phyloP scores from a whole-genome alignment of 345 rosid species.

The Arabis alpina region DNA sequence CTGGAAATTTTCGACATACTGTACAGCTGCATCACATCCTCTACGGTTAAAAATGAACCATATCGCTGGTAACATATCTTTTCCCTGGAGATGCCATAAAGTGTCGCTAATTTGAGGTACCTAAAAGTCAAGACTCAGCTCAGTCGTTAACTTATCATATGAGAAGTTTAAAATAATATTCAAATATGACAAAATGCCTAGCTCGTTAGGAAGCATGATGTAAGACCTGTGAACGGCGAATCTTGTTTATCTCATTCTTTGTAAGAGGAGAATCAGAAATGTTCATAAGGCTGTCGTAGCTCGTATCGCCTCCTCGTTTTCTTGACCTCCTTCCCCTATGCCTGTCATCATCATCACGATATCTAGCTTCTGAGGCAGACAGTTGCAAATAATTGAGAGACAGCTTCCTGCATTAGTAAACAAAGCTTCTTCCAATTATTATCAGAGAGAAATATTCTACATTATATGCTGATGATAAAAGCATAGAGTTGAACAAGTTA shows the following conservation, averaged over 20 bases:
- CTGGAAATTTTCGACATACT: constrained; percentile 75
- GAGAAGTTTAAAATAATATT: constrained; percentile 17
- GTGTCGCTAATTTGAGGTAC: constrained; percentile 87
- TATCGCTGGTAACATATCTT: constrained; percentile 89
- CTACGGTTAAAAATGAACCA: constrained; percentile 95
- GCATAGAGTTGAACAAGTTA: constrained; percentile 37
- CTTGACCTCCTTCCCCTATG: constrained; percentile 71
- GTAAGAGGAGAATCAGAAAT: constrained; percentile 66
- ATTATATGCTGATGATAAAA: constrained; percentile 12
- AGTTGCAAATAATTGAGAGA: constrained; percentile 78
- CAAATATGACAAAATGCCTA: not conserved
- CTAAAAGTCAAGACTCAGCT: constrained; percentile 50
- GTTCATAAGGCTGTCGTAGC: constrained; percentile 41
- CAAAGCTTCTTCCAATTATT: constrained; percentile 18
- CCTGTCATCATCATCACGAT: constrained; percentile 56
- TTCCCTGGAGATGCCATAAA: constrained; percentile 68
- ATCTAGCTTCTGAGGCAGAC: constrained; percentile 60
- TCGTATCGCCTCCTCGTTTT: constrained; percentile 52
- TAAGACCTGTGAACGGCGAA: constrained; percentile 82
- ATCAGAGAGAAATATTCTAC: constrained; percentile 3
- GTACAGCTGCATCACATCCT: constrained; percentile 96
- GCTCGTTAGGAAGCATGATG: constrained; percentile 5
- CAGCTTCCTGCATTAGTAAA: constrained; percentile 71
- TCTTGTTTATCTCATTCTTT: constrained; percentile 74
- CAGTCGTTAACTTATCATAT: constrained; percentile 7